A percentile compares a stretch with the other conserved stretches of the same genome.
Evolutionary conservation across 306 rosid species (phyloP).

Genomic region (Castanospermum australe): DNA sequence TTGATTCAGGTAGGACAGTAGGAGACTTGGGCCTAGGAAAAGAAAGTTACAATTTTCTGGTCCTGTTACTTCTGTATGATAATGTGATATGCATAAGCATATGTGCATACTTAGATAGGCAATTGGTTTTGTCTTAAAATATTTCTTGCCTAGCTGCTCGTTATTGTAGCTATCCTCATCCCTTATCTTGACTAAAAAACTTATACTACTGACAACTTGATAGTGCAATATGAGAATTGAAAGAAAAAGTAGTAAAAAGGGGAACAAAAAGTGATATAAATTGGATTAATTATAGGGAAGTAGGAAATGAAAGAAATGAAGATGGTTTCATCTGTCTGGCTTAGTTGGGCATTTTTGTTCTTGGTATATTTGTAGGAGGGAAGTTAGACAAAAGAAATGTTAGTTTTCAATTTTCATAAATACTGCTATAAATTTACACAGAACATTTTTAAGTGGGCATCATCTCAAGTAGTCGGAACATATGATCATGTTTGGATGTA

Average conservation of each 20-base stretch:
- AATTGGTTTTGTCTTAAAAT: neutral
- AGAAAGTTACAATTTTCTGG: neutral
- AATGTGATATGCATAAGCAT: constrained; percentile 9
- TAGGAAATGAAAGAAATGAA: neutral
- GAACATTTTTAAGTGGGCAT: neutral
- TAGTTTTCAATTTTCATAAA: constrained; percentile 2
- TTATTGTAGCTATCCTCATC: neutral
- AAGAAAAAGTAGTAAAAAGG: neutral
- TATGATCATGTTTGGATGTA: neutral
- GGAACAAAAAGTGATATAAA: neutral
- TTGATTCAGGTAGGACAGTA: constrained; percentile 78
- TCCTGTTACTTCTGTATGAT: neutral
- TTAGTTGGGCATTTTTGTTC: neutral
- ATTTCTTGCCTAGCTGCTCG: neutral
- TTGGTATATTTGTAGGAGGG: neutral
- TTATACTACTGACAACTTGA: neutral
- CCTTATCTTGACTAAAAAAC: neutral
- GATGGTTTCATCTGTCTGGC: neutral
- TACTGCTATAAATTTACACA: neutral
- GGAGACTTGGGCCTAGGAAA: constrained; percentile 19
- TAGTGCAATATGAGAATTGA: neutral
- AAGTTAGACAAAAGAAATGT: neutral
- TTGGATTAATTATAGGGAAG: neutral
- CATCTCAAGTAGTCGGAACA: neutral
- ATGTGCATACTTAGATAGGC: neutral